These are phyloP conservation scores for Salix koriyanagi DNA, from an alignment of 345 rosid genomes.

Conservation along the genomic window DNA sequence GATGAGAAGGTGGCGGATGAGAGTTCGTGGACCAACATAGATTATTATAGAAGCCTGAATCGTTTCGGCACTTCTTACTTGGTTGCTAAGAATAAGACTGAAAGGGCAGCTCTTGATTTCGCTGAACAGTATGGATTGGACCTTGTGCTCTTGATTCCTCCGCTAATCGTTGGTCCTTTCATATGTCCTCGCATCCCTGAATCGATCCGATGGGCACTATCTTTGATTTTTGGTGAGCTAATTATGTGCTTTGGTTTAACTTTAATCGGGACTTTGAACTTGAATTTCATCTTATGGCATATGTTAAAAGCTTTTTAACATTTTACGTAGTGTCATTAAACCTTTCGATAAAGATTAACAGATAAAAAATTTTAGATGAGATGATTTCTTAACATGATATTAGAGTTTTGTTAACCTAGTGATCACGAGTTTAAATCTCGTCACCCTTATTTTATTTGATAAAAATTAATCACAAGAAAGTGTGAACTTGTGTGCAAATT, in stretches of 20 bases:
- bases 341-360: too few relatives aligned
- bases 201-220: conserved; percentile 29
- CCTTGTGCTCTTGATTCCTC: conserved; percentile 31
- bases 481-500: too few relatives aligned
- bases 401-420: too few relatives aligned
- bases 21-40: conserved; percentile 29
- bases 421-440: too few relatives aligned
- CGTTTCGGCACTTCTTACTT: conserved; percentile 30
- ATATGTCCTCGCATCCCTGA: conserved; percentile 43
- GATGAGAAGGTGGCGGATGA: conserved; percentile 20
- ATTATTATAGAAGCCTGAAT: conserved; percentile 24
- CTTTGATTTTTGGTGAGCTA: conserved; percentile 32
- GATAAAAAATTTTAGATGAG: too few relatives aligned
- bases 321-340: too few relatives aligned
- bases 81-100: conserved; percentile 37
- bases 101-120: conserved; percentile 39
- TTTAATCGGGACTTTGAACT: too few relatives aligned
- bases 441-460: too few relatives aligned
- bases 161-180: conserved; percentile 49
- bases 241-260: background rate
- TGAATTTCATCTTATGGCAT: too few relatives aligned
- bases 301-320: too few relatives aligned
- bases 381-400: too few relatives aligned
- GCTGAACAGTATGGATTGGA: conserved; percentile 37
- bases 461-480: too few relatives aligned